A percentile compares a stretch with the other conserved stretches of the same genome.
Evolutionary conservation across 345 rosid genomes (phyloP).

Genomic region (Turnera subulata): DNA sequence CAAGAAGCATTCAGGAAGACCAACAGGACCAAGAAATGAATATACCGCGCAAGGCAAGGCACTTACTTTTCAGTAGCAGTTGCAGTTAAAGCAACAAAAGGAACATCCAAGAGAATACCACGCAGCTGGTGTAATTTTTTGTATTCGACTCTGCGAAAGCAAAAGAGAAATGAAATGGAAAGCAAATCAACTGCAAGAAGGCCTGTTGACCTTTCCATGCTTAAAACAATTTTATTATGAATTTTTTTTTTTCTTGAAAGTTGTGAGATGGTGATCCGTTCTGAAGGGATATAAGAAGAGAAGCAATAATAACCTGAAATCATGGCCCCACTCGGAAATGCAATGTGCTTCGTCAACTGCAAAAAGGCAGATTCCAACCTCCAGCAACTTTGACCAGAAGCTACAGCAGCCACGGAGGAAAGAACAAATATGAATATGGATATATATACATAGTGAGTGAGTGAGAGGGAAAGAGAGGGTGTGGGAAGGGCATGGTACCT

Average conservation of each 20-base stretch:
- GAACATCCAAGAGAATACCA: slow-evolving; percentile 29
- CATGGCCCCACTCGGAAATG: slow-evolving; percentile 54
- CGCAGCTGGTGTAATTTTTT: slow-evolving; percentile 41
- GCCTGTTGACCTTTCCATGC: neutral
- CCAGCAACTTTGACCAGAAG: slow-evolving; percentile 40
- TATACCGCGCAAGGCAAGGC: too few species aligned
- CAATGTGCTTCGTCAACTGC: slow-evolving; percentile 57
- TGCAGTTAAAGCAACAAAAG: slow-evolving; percentile 49
- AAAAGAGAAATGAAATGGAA: slow-evolving; percentile 3
- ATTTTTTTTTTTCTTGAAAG: neutral
- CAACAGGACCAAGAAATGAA: too few species aligned
- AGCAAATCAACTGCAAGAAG: neutral
- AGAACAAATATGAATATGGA: neutral
- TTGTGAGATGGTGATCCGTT: neutral
- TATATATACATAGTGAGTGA: neutral
- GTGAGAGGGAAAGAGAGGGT: neutral
- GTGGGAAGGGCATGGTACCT: slow-evolving; percentile 21
- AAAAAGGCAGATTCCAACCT: slow-evolving; percentile 35
- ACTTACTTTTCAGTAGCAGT: slow-evolving; percentile 45
- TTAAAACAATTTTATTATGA: neutral
- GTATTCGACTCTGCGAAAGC: slow-evolving; percentile 41
- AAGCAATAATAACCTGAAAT: slow-evolving; percentile 35
- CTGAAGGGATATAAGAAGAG: neutral
- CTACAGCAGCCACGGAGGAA: slow-evolving; percentile 23
- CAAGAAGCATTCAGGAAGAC: too few species aligned